Percentiles rank a stretch among this genome's conserved stretches.
These are phyloP conservation scores for Monosporascus ibericus DNA, from an alignment of 2,329 filamentous ascomycete genomes.

Conservation along the genomic window DNA sequence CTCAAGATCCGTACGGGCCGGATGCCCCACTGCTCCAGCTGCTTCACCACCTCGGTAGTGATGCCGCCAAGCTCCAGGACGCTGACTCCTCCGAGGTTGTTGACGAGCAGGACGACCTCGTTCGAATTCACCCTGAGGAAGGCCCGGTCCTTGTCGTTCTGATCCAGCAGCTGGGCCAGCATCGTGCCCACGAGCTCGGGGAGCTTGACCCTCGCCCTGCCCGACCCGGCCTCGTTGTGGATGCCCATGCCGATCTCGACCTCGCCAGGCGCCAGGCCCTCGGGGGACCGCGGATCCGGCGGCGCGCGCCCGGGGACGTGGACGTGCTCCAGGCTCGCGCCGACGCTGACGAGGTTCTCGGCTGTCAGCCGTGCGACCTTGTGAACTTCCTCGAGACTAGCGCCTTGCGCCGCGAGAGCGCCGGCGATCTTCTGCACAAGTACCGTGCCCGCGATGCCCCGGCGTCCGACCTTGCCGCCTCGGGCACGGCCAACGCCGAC, in stretches of 20 bases:
- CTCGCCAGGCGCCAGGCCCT: slow-evolving; percentile 47
- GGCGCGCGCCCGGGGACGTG: slow-evolving; percentile 75
- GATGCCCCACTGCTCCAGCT: slow-evolving; percentile 55
- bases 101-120: slow-evolving; percentile 64
- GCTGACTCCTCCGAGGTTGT: slow-evolving; percentile 71
- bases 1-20: slow-evolving; percentile 58
- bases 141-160: slow-evolving; percentile 60
- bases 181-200: slow-evolving; percentile 55
- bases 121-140: slow-evolving; percentile 58
- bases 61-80: slow-evolving; percentile 68
- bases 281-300: slow-evolving; percentile 43
- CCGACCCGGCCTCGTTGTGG: slow-evolving; percentile 62
- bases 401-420: slow-evolving; percentile 69
- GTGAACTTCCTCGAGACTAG: slow-evolving; percentile 63
- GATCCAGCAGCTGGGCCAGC: slow-evolving; percentile 63
- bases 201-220: slow-evolving; percentile 44
- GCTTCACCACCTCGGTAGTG: slow-evolving; percentile 59
- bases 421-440: slow-evolving; percentile 88
- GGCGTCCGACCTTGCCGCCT: slow-evolving; percentile 84
- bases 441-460: slow-evolving; percentile 87
- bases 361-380: slow-evolving; percentile 65
- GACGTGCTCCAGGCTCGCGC: slow-evolving; percentile 82
- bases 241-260: slow-evolving; percentile 72
- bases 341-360: slow-evolving; percentile 76
- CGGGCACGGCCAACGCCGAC: slow-evolving; percentile 77